These are phyloP conservation scores for barrel medic (Medicago truncatula) DNA, from an alignment of 306 rosid species.

Conservation along the genomic window MtrunA17r5.0-ANR NC_053048.1:3273501-3274000, in stretches of 20 bases:
- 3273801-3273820: too few species aligned
- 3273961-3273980: too few species aligned
- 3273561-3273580: conserved; percentile 41
- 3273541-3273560: conserved; percentile 38
- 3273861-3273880: too few species aligned
- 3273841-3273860: too few species aligned
- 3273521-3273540: conserved; percentile 15
- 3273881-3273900: neutral
- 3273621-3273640: conserved; percentile 40
- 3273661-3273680: neutral
- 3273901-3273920: neutral
- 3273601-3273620: conserved; percentile 48
- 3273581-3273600: conserved; percentile 73
- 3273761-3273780: neutral
- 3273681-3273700: neutral
- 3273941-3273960: too few species aligned
- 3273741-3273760: conserved; percentile 10
- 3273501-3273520: conserved; percentile 45
- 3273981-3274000: too few species aligned
- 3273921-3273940: too few species aligned
- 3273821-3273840: too few species aligned
- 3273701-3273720: neutral
- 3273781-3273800: too few species aligned
- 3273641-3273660: conserved; percentile 10
- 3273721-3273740: neutral